Conservation (phyloP, 768 basidiomycete genomes). For the Tulasnella sp. region DNA sequence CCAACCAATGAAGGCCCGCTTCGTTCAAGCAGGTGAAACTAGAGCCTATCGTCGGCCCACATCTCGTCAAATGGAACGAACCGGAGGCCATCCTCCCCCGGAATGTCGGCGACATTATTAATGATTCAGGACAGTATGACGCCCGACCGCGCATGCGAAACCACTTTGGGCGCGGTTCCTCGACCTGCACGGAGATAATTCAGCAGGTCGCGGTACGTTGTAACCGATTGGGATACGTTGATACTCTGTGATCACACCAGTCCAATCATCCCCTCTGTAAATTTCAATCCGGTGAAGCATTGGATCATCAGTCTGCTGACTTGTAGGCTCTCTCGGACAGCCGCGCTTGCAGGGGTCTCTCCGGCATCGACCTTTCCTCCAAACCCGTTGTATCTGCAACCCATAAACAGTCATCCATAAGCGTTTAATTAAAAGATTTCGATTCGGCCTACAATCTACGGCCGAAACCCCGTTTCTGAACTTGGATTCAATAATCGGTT, state of each 20-base stretch:
- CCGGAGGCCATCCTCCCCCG: slow-evolving; percentile 16
- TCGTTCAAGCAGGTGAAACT: slow-evolving; percentile 54
- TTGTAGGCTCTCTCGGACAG: slow-evolving; percentile 51
- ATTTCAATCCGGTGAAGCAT: slow-evolving; percentile 66
- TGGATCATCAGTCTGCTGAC: slow-evolving; percentile 45
- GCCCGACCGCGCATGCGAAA: slow-evolving; percentile 35
- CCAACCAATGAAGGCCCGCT: slow-evolving; percentile 41
- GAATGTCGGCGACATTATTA: not conserved
- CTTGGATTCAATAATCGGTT: slow-evolving; percentile 20
- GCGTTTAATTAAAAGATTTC: not conserved
- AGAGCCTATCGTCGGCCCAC: slow-evolving; percentile 58
- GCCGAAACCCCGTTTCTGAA: slow-evolving; percentile 31
- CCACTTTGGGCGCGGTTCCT: slow-evolving; percentile 85
- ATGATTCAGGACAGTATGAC: not conserved
- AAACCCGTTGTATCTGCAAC: slow-evolving; percentile 72
- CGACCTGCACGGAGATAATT: slow-evolving; percentile 41
- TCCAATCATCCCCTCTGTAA: slow-evolving; percentile 55
- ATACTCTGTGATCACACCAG: slow-evolving; percentile 63
- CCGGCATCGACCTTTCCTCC: slow-evolving; percentile 77
- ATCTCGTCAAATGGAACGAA: slow-evolving; percentile 52
- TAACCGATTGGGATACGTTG: slow-evolving; percentile 27
- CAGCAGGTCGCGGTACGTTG: not conserved
- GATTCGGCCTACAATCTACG: slow-evolving; percentile 13
- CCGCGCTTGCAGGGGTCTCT: slow-evolving; percentile 63
- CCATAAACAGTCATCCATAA: no score